Conservation (phyloP, 2,329 filamentous ascomycete genomes). For the Colletotrichum truncatum region DNA sequence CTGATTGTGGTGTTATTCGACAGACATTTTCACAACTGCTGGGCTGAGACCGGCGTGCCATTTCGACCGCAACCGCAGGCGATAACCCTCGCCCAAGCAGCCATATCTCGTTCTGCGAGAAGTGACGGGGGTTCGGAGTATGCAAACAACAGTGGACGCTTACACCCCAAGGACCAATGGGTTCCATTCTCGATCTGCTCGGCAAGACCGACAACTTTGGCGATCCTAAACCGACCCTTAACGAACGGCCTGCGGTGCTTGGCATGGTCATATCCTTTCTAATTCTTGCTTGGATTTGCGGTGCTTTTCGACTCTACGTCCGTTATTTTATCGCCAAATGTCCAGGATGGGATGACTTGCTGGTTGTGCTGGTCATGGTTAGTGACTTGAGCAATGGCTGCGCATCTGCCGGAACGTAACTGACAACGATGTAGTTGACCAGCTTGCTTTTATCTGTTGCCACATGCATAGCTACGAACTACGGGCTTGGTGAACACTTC, state of each 20-base stretch:
- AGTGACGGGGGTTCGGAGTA: not conserved
- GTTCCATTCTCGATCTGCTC: slow-evolving; percentile 30
- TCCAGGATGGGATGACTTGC: slow-evolving; percentile 32
- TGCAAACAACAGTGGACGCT: slow-evolving; percentile 13
- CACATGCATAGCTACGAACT: slow-evolving; percentile 8
- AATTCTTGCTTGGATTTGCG: slow-evolving; percentile 28
- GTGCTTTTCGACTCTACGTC: slow-evolving; percentile 31
- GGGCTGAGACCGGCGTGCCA: not conserved
- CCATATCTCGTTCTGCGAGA: not conserved
- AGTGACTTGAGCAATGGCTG: not conserved
- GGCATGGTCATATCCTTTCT: slow-evolving; percentile 31
- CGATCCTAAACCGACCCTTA: slow-evolving; percentile 29
- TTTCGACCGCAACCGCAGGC: not conserved
- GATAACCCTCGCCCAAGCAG: not conserved
- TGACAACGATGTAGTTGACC: not conserved
- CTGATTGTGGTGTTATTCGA: not conserved
- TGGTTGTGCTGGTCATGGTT: slow-evolving; percentile 30
- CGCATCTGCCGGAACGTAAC: rapidly evolving
- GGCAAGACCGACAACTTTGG: slow-evolving; percentile 32
- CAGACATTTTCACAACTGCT: not conserved
- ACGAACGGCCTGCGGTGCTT: slow-evolving; percentile 22
- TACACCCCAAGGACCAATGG: slow-evolving; percentile 10
- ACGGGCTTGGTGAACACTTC: not conserved
- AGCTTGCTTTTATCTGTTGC: slow-evolving; percentile 14
- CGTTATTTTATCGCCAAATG: slow-evolving; percentile 22